phyloP scores from a whole-genome alignment of 108 stramenopile species.

The Pseudonitzschia multistriata region DNA sequence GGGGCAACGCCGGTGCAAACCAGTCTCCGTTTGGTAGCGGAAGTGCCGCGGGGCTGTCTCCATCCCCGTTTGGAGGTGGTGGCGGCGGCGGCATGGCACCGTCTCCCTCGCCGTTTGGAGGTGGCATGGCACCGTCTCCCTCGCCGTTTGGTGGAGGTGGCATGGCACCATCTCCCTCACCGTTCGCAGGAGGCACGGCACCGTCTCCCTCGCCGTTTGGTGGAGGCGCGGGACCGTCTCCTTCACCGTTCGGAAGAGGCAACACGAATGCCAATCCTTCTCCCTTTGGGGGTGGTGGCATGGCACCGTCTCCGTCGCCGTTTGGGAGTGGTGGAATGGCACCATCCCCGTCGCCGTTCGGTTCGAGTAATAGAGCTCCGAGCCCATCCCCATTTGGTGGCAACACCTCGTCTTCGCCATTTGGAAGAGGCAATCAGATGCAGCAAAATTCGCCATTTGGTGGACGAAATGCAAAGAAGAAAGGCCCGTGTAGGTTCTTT shows the following conservation, averaged over 20 bases:
- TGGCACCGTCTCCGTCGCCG: conserved; percentile 12
- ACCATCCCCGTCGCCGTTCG: conserved; percentile 9
- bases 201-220: conserved; percentile 22
- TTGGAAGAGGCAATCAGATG: conserved; percentile 17
- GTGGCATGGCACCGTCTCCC: background rate
- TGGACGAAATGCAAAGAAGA: conserved; percentile 19
- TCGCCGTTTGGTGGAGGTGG: conserved; percentile 22
- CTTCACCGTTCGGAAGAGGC: conserved; percentile 26
- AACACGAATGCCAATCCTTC: conserved; percentile 11
- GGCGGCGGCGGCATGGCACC: background rate
- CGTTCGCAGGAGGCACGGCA: conserved; percentile 8
- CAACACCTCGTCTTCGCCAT: background rate
- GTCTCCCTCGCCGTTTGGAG: background rate
- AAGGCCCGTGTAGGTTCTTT: conserved; percentile 71
- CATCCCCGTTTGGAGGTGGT: conserved; percentile 29
- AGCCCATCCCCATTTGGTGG: conserved; percentile 25
- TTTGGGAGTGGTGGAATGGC: conserved; percentile 18
- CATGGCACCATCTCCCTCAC: conserved; percentile 11
- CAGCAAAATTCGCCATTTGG: conserved; percentile 26
- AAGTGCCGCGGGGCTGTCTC: background rate
- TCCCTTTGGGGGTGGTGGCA: conserved; percentile 25
- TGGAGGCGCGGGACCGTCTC: conserved; percentile 14
- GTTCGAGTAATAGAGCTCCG: background rate
- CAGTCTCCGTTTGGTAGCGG: conserved; percentile 32
- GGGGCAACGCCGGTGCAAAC: background rate